phyloP scores from a whole-genome alignment of 2,329 filamentous ascomycete species.

The Aureobasidium sp. region DNA sequence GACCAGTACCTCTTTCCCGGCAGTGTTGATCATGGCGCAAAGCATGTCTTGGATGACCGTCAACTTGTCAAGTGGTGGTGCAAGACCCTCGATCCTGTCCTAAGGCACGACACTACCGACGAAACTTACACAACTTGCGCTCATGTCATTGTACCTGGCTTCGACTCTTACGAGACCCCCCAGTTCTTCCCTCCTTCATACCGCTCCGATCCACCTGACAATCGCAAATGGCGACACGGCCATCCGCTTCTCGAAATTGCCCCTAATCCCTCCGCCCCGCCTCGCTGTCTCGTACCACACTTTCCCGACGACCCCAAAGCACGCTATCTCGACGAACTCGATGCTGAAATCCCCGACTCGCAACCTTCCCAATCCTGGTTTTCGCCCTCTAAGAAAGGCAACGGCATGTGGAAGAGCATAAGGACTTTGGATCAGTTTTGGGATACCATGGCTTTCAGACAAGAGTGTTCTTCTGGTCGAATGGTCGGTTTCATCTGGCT shows the following conservation, averaged over 20 bases:
- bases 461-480: conserved; percentile 88
- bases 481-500: conserved; percentile 95
- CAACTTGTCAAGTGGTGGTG: conserved; percentile 96
- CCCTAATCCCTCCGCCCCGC: conserved; percentile 53
- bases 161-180: conserved; percentile 72
- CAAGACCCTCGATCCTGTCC: conserved; percentile 68
- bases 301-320: conserved; percentile 96
- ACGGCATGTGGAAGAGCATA: conserved; percentile 74
- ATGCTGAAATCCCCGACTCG: conserved; percentile 61
- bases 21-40: conserved; percentile 72
- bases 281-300: conserved; percentile 74
- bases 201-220: conserved; percentile 30
- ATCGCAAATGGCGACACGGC: conserved; percentile 47
- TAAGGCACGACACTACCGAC: conserved; percentile 29
- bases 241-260: conserved; percentile 67
- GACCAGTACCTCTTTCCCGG: conserved; percentile 92
- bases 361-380: conserved; percentile 25
- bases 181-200: conserved; percentile 60
- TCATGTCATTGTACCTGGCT: conserved; percentile 79
- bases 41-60: conserved; percentile 87
- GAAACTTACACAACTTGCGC: conserved; percentile 41
- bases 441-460: conserved; percentile 96
- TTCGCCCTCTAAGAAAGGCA: conserved; percentile 36
- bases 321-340: conserved; percentile 78
- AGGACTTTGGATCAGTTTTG: conserved; percentile 85